Evolutionary conservation across 352 stramenopile species (phyloP).

Genomic region (Saprolegnia parasitica): DNA sequence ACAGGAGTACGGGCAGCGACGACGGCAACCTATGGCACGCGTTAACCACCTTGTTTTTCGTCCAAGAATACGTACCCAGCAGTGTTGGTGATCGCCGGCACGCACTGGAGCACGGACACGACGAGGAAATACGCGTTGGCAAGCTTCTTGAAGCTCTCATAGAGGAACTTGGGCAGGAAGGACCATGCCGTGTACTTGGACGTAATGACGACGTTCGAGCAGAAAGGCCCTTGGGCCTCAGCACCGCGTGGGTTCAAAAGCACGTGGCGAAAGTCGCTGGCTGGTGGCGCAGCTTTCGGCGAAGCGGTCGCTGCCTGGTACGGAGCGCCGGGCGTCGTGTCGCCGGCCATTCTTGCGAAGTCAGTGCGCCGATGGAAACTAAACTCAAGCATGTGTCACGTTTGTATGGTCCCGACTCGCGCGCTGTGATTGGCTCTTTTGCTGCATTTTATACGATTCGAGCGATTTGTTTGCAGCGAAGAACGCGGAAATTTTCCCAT

Average conservation of each 20-base stretch:
- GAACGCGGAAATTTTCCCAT: no score
- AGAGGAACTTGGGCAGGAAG: constrained; percentile 88
- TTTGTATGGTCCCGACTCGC: no score
- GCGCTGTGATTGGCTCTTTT: no score
- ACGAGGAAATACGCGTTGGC: constrained; percentile 93
- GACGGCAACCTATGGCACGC: constrained; percentile 88
- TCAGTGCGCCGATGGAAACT: no score
- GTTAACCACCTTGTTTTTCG: constrained; percentile 91
- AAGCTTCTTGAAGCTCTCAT: constrained; percentile 87
- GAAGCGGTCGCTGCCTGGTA: no score
- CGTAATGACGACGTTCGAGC: constrained; percentile 79
- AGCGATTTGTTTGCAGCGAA: no score
- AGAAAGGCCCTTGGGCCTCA: constrained; percentile 38
- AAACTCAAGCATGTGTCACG: no score
- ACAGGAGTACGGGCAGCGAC: constrained; percentile 84
- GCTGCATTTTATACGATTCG: no score
- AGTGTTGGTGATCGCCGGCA: constrained; percentile 91
- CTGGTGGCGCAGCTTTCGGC: not conserved
- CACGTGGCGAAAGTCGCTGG: constrained; percentile 6
- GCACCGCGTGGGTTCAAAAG: not conserved
- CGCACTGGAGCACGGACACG: constrained; percentile 88
- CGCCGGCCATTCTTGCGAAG: no score
- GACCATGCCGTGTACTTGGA: constrained; percentile 89
- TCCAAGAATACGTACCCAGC: constrained; percentile 46
- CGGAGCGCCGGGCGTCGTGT: no score